These are phyloP conservation scores for Hygrophorus pudorinus DNA, from an alignment of 768 basidiomycete species.

Conservation along the genomic window DNA sequence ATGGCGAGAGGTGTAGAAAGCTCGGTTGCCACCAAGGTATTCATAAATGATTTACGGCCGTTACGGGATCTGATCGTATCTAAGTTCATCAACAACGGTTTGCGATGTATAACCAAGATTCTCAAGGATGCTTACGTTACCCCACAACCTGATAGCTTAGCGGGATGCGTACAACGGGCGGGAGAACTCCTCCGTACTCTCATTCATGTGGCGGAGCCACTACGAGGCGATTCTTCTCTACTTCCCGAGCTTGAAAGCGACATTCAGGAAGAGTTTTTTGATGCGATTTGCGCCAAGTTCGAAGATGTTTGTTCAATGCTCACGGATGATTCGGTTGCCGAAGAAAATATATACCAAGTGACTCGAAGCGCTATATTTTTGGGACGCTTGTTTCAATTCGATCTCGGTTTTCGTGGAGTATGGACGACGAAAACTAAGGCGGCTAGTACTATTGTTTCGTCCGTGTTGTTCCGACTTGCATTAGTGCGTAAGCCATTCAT, in stretches of 20 bases:
- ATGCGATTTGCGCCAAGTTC: conserved; percentile 38
- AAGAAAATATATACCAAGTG: conserved; percentile 14
- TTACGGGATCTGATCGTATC: neutral
- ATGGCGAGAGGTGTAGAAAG: conserved; percentile 64
- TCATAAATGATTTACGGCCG: neutral
- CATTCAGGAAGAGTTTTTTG: conserved; percentile 50
- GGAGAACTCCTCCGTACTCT: conserved; percentile 65
- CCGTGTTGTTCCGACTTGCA: conserved; percentile 37
- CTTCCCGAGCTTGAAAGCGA: conserved; percentile 41
- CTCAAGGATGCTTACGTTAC: conserved; percentile 26
- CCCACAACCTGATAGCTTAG: conserved; percentile 18
- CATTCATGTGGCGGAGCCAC: conserved; percentile 57
- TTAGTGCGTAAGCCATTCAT: conserved; percentile 32
- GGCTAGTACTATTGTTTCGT: conserved; percentile 30
- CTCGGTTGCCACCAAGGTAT: conserved; percentile 59
- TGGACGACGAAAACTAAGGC: conserved; percentile 48
- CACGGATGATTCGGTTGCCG: conserved; percentile 6
- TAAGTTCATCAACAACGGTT: conserved; percentile 69
- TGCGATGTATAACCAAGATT: conserved; percentile 53
- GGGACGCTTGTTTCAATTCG: conserved; percentile 62
- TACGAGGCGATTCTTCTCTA: conserved; percentile 34
- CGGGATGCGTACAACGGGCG: conserved; percentile 38
- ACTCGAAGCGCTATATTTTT: conserved; percentile 44
- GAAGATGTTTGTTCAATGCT: conserved; percentile 28
- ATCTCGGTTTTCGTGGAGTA: conserved; percentile 49